Evolutionary conservation across 2,329 filamentous ascomycete genomes (phyloP), one percentile per base, ranked within the genome.

Genomic region (Colletotrichum eleusines): DNA sequence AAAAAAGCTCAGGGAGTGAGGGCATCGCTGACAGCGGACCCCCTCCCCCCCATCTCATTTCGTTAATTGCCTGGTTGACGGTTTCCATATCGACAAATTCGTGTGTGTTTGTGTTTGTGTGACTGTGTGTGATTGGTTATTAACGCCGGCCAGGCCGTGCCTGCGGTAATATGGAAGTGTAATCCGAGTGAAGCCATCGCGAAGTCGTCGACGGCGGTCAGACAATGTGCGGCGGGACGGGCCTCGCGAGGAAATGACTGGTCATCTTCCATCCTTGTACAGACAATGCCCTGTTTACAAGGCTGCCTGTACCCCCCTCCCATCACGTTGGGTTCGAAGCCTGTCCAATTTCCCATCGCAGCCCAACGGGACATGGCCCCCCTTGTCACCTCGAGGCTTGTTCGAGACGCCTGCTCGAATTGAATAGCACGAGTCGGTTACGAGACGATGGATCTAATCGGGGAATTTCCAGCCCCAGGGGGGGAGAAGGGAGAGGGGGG

Each of bases 361-460:
- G 67, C 67, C 67, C 65, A 67, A 67, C 50, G 31, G 20, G 48
- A 63, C 65, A 67, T 63, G 65, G 65, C 16, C 31, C 65, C n/a
- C 65, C 58, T 57, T 57, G 59, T 54, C 23, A 26, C 3, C n/a
- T 44, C 26, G 57, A 51, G 66, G 66, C 62, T 66, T 66, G 54
- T 58, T 68, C 51, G 35, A 28, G 42, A 35, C 35, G 26, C 46
- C 48, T 33, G 48, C 48, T 40, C 26, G 7, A 40, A 31, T 26
- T 65, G 23, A 23, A 53, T 26, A 42, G 48, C 28, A 38, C 35
- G 26, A 35, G 65, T 44, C n/a, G 51, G 44, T n/a, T 23, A 50
- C 31, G 20, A 35, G 31, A n/a, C 16, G 5, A 63, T 67, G 67
- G 67, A 62, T 50, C 57, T n/a, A 33, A 26, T 67, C 63, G 67